Percentiles rank a stretch among this genome's conserved stretches.
Evolutionary conservation across 495 filamentous ascomycete genomes (phyloP).

Genomic region (Xanthoparmelia taractica): DNA sequence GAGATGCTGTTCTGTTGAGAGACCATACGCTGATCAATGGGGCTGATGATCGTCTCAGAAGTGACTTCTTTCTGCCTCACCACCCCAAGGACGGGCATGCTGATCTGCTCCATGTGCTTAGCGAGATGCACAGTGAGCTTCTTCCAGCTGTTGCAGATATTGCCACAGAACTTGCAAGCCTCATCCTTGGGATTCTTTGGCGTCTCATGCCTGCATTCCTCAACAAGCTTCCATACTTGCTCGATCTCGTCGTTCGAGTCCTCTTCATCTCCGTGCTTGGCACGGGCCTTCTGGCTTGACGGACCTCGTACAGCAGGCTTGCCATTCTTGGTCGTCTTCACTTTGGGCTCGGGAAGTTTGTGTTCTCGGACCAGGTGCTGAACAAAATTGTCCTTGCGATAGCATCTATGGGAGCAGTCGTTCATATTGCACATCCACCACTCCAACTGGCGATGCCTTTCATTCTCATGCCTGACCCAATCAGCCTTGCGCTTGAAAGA

Average conservation of each 20-base stretch:
- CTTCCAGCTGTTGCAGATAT: constrained; percentile 78
- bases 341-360: constrained; percentile 72
- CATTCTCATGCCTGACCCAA: constrained; percentile 94
- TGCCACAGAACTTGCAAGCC: constrained; percentile 84
- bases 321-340: constrained; percentile 38
- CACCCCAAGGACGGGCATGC: constrained; percentile 72
- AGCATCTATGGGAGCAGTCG: constrained; percentile 80
- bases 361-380: constrained; percentile 94
- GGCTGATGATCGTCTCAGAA: constrained; percentile 55
- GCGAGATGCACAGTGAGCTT: constrained; percentile 89
- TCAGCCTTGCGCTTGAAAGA: constrained; percentile 97
- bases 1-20: constrained; percentile 30
- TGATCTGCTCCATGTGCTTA: constrained; percentile 95
- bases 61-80: constrained; percentile 53
- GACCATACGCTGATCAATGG: constrained; percentile 47
- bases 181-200: constrained; percentile 61
- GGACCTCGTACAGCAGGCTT: constrained; percentile 27
- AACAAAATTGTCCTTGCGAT: constrained; percentile 89
- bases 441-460: constrained; percentile 84
- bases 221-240: constrained; percentile 67
- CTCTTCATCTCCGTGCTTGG: constrained; percentile 40
- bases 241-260: constrained; percentile 46
- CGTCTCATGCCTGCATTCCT: constrained; percentile 69
- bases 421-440: constrained; percentile 82
- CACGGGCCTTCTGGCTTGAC: constrained; percentile 25